Evolutionary conservation across 805 yeast species (phyloP).

Genomic region (Blastobotrys robertii): DNA sequence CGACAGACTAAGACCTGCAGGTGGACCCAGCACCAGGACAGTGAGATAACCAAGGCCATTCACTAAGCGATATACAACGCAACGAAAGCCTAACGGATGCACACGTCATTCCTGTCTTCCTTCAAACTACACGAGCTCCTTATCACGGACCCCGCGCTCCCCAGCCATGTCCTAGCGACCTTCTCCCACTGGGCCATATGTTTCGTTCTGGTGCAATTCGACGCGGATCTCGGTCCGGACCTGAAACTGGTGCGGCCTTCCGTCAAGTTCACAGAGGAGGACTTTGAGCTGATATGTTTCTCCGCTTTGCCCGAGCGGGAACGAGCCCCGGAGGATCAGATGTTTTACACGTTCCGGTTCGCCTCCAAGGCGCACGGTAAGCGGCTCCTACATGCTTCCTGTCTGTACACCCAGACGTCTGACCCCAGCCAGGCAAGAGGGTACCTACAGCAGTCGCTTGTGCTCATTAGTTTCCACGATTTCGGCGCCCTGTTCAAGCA

Average conservation of each 20-base stretch:
- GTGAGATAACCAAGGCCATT: no score
- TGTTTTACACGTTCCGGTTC: slow-evolving; percentile 14
- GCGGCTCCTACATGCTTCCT: slow-evolving; percentile 13
- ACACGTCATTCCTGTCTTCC: slow-evolving; percentile 35
- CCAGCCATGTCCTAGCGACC: slow-evolving; percentile 2
- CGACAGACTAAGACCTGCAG: no score
- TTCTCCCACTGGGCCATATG: slow-evolving; percentile 8
- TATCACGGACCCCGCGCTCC: slow-evolving; percentile 10
- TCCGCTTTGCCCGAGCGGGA: slow-evolving; percentile 20
- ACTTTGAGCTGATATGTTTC: slow-evolving; percentile 20
- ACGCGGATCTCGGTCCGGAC: slow-evolving; percentile 21
- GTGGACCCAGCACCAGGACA: no score
- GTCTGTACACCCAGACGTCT: slow-evolving; percentile 14
- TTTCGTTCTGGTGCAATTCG: slow-evolving; percentile 19
- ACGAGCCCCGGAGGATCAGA: not conserved
- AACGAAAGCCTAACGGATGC: no score
- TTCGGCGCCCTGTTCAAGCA: slow-evolving; percentile 15
- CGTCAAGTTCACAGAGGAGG: slow-evolving; percentile 18
- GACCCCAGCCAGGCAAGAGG: slow-evolving; percentile 15
- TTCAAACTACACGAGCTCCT: slow-evolving; percentile 31
- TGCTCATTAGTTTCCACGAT: slow-evolving; percentile 14
- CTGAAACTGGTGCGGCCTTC: slow-evolving; percentile 21
- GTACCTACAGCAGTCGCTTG: slow-evolving; percentile 20
- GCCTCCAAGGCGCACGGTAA: slow-evolving; percentile 4
- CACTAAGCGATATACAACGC: no score